Conservation (phyloP, 2,329 filamentous ascomycete genomes). For the Hortaea werneckii region DNA sequence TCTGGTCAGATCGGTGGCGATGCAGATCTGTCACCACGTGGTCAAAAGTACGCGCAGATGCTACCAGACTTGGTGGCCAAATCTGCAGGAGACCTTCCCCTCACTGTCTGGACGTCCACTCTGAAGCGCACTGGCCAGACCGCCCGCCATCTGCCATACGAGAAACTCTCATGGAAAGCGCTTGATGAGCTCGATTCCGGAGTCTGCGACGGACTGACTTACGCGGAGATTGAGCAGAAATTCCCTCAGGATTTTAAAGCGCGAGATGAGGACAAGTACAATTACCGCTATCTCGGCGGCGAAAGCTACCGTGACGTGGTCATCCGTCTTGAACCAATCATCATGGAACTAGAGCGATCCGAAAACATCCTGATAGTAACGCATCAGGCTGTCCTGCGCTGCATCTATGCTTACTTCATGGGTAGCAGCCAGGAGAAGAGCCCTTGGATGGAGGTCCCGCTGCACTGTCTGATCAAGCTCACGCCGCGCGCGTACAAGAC, state of each 20-base stretch:
- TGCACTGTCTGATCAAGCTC: slow-evolving; percentile 93
- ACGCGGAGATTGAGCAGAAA: slow-evolving; percentile 81
- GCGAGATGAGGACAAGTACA: slow-evolving; percentile 97
- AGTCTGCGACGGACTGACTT: slow-evolving; percentile 92
- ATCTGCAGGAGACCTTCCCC: slow-evolving; percentile 67
- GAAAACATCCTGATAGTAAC: slow-evolving; percentile 98
- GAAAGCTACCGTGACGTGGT: slow-evolving; percentile 96
- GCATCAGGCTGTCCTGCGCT: slow-evolving; percentile 90
- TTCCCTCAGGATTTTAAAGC: slow-evolving; percentile 93
- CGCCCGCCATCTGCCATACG: slow-evolving; percentile 76
- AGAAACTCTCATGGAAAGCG: slow-evolving; percentile 97
- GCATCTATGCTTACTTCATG: slow-evolving; percentile 99
- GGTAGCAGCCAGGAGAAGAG: slow-evolving; percentile 86
- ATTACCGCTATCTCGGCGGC: slow-evolving; percentile 94
- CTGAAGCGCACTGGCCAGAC: slow-evolving; percentile 83
- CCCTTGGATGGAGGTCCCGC: slow-evolving; percentile 96
- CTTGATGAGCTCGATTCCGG: slow-evolving; percentile 94
- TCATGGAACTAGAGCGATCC: slow-evolving; percentile 94
- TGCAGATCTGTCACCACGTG: slow-evolving; percentile 72
- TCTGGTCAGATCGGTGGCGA: slow-evolving; percentile 88
- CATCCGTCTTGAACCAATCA: slow-evolving; percentile 94
- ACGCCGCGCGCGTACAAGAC: slow-evolving; percentile 92
- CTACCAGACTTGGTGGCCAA: slow-evolving; percentile 75
- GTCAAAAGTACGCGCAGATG: slow-evolving; percentile 75
- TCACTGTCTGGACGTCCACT: slow-evolving; percentile 68